Percentiles rank a stretch among this genome's conserved stretches.
Conservation (phyloP, 164 flowering plant species). For the grape (Vitis vinifera) region DNA sequence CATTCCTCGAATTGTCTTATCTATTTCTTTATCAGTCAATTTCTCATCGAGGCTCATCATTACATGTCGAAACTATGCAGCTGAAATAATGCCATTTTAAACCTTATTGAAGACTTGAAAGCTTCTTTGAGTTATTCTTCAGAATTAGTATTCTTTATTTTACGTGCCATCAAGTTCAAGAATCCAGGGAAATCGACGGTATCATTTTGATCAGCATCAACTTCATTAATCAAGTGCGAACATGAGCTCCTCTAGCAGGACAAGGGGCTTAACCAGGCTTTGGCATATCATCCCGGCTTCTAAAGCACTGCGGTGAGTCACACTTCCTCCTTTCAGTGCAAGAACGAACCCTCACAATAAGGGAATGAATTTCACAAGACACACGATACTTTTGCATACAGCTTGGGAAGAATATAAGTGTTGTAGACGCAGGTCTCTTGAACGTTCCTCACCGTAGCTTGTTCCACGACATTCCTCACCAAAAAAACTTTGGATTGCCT, state of each 20-base stretch:
- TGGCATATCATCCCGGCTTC: constrained; percentile 68
- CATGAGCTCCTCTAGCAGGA: constrained; percentile 29
- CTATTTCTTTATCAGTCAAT: no score
- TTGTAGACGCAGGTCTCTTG: constrained; percentile 92
- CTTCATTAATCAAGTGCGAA: constrained; percentile 25
- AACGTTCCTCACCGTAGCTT: constrained; percentile 94
- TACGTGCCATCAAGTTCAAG: no score
- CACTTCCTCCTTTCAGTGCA: constrained; percentile 77
- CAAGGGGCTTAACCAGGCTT: constrained; percentile 58
- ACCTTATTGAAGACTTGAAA: no score
- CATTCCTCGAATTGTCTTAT: no score
- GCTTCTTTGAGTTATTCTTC: no score
- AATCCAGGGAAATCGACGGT: no score
- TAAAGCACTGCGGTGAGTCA: constrained; percentile 88
- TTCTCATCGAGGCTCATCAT: no score
- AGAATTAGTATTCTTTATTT: no score
- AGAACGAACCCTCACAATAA: constrained; percentile 90
- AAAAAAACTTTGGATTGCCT: constrained; percentile 88
- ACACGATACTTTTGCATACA: constrained; percentile 92
- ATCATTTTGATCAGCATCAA: no score
- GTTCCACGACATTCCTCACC: constrained; percentile 98
- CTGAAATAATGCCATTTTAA: no score
- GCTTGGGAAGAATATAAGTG: constrained; percentile 77
- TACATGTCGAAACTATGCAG: no score
- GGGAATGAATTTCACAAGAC: constrained; percentile 94